phyloP scores from a whole-genome alignment of 345 rosid species.

The Excoecaria cochinchinensis region DNA sequence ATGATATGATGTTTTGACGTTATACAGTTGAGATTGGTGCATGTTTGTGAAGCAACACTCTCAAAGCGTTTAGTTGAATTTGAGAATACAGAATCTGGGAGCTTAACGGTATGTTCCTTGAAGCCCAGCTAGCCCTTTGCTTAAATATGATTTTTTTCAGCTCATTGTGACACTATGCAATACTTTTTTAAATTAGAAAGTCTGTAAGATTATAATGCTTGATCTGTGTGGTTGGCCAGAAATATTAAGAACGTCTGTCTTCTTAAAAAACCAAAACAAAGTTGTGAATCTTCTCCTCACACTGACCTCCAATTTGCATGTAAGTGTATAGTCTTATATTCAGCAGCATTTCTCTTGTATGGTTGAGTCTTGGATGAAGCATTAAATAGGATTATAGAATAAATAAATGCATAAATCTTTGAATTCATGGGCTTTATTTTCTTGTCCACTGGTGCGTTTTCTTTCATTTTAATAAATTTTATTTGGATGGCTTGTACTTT shows the following conservation, averaged over 20 bases:
- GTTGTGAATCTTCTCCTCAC: neutral
- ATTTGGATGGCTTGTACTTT: neutral
- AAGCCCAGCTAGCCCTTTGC: neutral
- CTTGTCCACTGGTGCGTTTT: neutral
- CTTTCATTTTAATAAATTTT: neutral
- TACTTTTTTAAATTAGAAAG: neutral
- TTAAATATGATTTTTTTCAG: neutral
- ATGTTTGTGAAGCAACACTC: constrained; percentile 89
- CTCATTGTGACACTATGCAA: too few species aligned
- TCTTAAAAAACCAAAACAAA: neutral
- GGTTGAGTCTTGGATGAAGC: neutral
- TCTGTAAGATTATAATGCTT: constrained; percentile 5
- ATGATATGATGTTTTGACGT: neutral
- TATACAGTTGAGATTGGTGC: constrained; percentile 67
- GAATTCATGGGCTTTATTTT: neutral
- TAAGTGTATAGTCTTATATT: neutral
- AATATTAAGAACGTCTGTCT: neutral
- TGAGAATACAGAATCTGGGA: constrained; percentile 78
- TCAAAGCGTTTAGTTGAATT: constrained; percentile 88
- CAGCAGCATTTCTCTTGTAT: neutral
- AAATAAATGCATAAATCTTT: neutral
- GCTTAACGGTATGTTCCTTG: constrained; percentile 66
- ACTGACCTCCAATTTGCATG: neutral
- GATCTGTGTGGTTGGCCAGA: neutral
- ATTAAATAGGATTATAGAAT: neutral